These are phyloP conservation scores for Melampsora americana DNA, from an alignment of 1,284 basidiomycete species.

Conservation along the genomic window DNA sequence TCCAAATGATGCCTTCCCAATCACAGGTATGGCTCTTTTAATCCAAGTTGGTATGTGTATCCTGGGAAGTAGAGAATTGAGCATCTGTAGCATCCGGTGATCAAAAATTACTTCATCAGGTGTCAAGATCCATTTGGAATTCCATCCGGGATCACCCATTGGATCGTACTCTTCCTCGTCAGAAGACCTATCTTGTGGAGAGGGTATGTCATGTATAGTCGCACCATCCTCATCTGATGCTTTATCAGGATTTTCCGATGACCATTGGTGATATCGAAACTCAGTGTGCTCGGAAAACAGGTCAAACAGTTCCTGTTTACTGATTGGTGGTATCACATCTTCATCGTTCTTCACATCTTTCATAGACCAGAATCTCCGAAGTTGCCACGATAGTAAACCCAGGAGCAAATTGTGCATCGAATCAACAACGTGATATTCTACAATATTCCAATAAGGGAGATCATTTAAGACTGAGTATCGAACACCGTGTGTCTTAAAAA, in stretches of 20 bases:
- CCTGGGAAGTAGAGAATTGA: constrained; percentile 15
- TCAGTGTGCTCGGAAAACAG: neutral
- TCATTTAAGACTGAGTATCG: constrained; percentile 14
- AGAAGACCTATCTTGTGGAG: neutral
- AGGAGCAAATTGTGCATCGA: constrained; percentile 37
- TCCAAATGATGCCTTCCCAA: no score
- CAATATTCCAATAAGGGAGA: constrained; percentile 16
- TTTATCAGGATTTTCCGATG: neutral
- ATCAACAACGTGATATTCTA: constrained; percentile 19
- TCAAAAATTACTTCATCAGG: constrained; percentile 3
- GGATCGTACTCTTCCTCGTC: constrained; percentile 14
- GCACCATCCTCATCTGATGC: neutral
- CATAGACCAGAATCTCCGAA: neutral
- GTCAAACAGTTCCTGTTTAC: constrained; percentile 4
- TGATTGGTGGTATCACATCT: neutral
- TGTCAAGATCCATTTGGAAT: neutral
- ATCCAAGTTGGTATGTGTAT: constrained; percentile 28
- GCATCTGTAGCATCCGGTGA: neutral
- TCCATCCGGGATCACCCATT: neutral
- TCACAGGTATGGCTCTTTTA: neutral
- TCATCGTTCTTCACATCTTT: neutral
- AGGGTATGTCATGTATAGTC: constrained; percentile 5
- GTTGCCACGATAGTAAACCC: constrained; percentile 9
- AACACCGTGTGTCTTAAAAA: constrained; percentile 8
- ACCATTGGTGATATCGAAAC: neutral